Conservation (phyloP, 805 yeast genomes). For the Kazachstania kunashirensis region DNA sequence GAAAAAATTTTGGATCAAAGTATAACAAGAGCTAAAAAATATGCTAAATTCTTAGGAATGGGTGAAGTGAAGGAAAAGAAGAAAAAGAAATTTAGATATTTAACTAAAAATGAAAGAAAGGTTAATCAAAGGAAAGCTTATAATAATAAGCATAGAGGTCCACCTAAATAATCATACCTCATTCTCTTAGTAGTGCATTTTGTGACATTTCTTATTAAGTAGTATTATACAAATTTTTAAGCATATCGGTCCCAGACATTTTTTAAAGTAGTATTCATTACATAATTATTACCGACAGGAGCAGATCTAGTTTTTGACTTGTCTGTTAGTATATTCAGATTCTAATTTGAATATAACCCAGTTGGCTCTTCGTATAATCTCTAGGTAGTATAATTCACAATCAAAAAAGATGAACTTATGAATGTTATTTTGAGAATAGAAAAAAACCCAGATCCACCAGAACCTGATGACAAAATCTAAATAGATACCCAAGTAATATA, state of each 20-base stretch:
- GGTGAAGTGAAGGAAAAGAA: constrained; percentile 30
- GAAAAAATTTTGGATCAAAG: constrained; percentile 64
- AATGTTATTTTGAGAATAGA: constrained; percentile 21
- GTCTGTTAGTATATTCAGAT: constrained; percentile 43
- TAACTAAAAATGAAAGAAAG: constrained; percentile 71
- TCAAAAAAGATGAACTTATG: constrained; percentile 52
- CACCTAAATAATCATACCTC: no score
- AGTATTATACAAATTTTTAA: no score
- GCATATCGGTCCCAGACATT: no score
- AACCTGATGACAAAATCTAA: constrained; percentile 61
- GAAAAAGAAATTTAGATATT: constrained; percentile 73
- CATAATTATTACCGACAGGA: no score
- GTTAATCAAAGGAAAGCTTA: constrained; percentile 42
- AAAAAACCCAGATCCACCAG: constrained; percentile 59
- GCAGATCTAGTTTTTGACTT: no score
- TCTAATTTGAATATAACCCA: constrained; percentile 87
- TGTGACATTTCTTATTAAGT: no score
- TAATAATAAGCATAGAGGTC: constrained; percentile 31
- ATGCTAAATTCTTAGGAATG: constrained; percentile 60
- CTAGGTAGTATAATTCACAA: constrained; percentile 53
- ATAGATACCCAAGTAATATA: constrained; percentile 49
- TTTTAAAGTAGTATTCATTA: no score
- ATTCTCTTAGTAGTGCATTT: no score
- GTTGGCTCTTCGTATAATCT: constrained; percentile 72
- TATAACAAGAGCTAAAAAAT: constrained; percentile 69